phyloP scores from a whole-genome alignment of 768 basidiomycete genomes.

The Tephrocybe sp. region DNA sequence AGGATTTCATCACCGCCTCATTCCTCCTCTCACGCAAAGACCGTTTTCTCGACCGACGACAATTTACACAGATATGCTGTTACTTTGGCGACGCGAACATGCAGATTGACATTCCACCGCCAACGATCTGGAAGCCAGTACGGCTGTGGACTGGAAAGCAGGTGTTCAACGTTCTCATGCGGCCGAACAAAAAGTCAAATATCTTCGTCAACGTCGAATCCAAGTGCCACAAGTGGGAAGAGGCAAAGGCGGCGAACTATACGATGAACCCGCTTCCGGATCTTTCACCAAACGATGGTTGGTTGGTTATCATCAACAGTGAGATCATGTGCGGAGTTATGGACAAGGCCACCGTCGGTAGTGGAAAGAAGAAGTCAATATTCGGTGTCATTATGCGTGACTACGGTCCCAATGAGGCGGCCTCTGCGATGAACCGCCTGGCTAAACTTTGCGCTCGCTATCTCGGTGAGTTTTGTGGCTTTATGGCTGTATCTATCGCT shows the following conservation, averaged over 20 bases:
- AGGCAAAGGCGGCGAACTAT: slow-evolving; percentile 67
- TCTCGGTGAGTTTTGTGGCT: slow-evolving; percentile 56
- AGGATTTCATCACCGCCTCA: slow-evolving; percentile 99
- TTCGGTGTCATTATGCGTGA: slow-evolving; percentile 98
- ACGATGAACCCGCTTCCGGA: slow-evolving; percentile 71
- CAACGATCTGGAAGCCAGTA: slow-evolving; percentile 90
- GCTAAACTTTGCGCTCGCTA: slow-evolving; percentile 96
- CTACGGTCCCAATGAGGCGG: slow-evolving; percentile 94
- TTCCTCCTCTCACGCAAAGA: slow-evolving; percentile 94
- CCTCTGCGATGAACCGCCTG: slow-evolving; percentile 91
- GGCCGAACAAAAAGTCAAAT: slow-evolving; percentile 80
- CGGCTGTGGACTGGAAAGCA: slow-evolving; percentile 99
- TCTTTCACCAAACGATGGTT: slow-evolving; percentile 95
- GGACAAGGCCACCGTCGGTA: slow-evolving; percentile 97
- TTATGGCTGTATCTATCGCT: neutral
- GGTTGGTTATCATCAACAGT: slow-evolving; percentile 94
- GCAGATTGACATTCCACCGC: slow-evolving; percentile 94
- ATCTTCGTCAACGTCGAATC: slow-evolving; percentile 94
- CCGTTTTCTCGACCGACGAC: slow-evolving; percentile 87
- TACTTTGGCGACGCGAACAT: slow-evolving; percentile 90
- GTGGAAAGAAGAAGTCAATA: slow-evolving; percentile 99
- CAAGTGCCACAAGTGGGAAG: slow-evolving; percentile 90
- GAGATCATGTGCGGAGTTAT: slow-evolving; percentile 99
- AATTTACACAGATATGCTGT: slow-evolving; percentile 96
- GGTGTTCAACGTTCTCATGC: slow-evolving; percentile 96